A percentile compares a stretch with the other conserved stretches of the same genome.
Evolutionary conservation across 2,329 filamentous ascomycete genomes (phyloP).

Genomic region (Tolypocladium nubicola): DNA sequence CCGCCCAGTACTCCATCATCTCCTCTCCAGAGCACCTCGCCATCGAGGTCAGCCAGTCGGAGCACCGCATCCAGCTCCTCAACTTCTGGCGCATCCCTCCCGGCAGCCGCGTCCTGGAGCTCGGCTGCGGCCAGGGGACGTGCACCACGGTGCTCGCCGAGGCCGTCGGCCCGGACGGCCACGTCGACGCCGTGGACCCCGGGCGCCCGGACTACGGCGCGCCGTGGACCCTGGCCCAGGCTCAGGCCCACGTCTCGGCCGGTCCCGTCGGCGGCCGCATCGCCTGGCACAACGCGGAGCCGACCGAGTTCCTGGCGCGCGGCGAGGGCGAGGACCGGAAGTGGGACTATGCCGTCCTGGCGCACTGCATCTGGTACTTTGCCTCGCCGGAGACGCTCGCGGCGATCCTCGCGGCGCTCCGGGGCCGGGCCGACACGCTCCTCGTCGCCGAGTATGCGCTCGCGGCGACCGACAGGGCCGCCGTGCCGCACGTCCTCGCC

Average conservation of each 20-base stretch:
- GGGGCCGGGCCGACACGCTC: constrained; percentile 9
- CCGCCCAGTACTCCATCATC: background rate
- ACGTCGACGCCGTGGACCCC: constrained; percentile 42
- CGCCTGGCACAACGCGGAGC: constrained; percentile 28
- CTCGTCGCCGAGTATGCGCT: constrained; percentile 18
- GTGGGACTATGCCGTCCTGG: constrained; percentile 36
- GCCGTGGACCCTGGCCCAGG: constrained; percentile 37
- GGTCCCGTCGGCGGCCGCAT: constrained; percentile 29
- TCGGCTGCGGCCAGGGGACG: constrained; percentile 51
- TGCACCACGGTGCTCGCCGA: constrained; percentile 42
- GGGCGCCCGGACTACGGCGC: constrained; percentile 36
- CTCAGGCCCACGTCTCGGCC: constrained; percentile 31
- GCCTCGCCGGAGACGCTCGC: constrained; percentile 18
- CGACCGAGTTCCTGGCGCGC: constrained; percentile 22
- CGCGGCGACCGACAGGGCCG: constrained; percentile 23
- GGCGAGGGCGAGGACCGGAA: constrained; percentile 6
- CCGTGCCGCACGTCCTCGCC: constrained; percentile 40
- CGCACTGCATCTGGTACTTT: constrained; percentile 46
- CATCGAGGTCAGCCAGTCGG: constrained; percentile 14
- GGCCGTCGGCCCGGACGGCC: constrained; percentile 30
- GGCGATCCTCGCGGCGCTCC: constrained; percentile 10
- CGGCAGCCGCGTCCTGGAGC: constrained; percentile 37
- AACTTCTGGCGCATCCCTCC: constrained; percentile 23
- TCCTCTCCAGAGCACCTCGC: constrained; percentile 1
- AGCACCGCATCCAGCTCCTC: constrained; percentile 25